Conservation (phyloP, 306 rosid genomes). For the Lupinus albus region DNA sequence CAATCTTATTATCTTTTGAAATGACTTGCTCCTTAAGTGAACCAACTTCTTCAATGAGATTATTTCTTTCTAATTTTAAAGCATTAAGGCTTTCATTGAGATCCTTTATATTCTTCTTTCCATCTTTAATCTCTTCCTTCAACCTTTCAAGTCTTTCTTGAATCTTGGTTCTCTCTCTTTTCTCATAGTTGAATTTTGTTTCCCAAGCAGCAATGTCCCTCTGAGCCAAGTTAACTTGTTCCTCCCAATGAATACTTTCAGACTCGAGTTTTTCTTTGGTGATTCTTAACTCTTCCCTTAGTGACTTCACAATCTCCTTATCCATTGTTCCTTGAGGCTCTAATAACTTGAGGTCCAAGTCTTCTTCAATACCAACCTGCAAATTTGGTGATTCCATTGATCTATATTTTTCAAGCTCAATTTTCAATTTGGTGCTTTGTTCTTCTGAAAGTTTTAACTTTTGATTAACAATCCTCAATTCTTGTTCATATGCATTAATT, state of each 20-base stretch:
- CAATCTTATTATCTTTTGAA: constrained; percentile 46
- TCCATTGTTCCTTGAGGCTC: constrained; percentile 45
- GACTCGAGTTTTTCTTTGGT: constrained; percentile 55
- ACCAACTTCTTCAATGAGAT: constrained; percentile 48
- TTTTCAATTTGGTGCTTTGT: constrained; percentile 54
- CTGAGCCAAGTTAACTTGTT: constrained; percentile 57
- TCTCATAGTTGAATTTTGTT: constrained; percentile 62
- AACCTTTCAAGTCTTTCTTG: constrained; percentile 62
- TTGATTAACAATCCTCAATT: too few relatives aligned
- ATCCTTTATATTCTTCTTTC: constrained; percentile 36
- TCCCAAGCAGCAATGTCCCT: constrained; percentile 62
- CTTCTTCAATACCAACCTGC: constrained; percentile 14
- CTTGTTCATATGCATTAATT: constrained; percentile 55
- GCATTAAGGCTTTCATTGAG: too few relatives aligned
- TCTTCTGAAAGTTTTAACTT: constrained; percentile 55
- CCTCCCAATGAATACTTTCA: constrained; percentile 57
- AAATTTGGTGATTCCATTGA: constrained; percentile 31
- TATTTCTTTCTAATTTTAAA: constrained; percentile 52
- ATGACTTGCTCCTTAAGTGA: constrained; percentile 41
- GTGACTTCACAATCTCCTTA: constrained; percentile 18
- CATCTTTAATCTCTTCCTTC: constrained; percentile 48
- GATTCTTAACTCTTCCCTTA: constrained; percentile 54
- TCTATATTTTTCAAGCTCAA: constrained; percentile 50
- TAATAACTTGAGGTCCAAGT: background rate
- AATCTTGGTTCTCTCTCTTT: constrained; percentile 62